Base-by-base conservation (phyloP, 208 protist species). In the Leishmania turanica region DNA sequence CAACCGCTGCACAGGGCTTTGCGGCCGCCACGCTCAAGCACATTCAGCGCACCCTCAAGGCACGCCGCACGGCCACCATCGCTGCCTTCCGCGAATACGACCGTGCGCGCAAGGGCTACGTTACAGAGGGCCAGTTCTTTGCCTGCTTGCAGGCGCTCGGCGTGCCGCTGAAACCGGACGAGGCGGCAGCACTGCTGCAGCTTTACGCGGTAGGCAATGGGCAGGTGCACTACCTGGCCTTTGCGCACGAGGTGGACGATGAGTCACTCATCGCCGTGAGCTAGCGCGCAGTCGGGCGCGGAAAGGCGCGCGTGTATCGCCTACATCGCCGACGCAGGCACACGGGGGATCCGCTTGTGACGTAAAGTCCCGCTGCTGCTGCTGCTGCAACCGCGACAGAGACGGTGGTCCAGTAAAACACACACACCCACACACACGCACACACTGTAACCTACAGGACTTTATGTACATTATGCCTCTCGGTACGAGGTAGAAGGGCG, bases 101-200 rank as follows among this genome's bases (percentile, higher is more conserved):
- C 80, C 80, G 83, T 37, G 73, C 91, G 24, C 89, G 94, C 13
- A 92, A 91, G 42, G 94, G 93, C 1, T 83, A 87, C 76, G 90
- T 98, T 73, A 96, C 93, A 69, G 89, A 94, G 73, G 90, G 90
- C 3, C 95, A 97, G 83, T 98, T 98, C 82, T 95, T 96, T 60
- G 88, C 92, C 4, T 92, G 88, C 42, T 80, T 98, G 42, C 88
- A 90, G 83, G 86, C 90, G 34, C 85, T 98, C 24, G 91, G 93
- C 27, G 91, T 97, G 71, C 84, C 86, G 70, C 81, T 97, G 70
- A 92, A 77, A 54, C 91, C 92, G n/a, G 77, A 87, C 77, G 90
- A 97, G 84, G 84, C 91, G n/a, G 75, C 83, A 0, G 83, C 81
- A 11, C 34, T 96, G 24, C 77, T 84, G 27, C 83, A 88, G 80